Evolutionary conservation across 495 filamentous ascomycete species (phyloP).

Genomic region (Venustampulla echinocandica): DNA sequence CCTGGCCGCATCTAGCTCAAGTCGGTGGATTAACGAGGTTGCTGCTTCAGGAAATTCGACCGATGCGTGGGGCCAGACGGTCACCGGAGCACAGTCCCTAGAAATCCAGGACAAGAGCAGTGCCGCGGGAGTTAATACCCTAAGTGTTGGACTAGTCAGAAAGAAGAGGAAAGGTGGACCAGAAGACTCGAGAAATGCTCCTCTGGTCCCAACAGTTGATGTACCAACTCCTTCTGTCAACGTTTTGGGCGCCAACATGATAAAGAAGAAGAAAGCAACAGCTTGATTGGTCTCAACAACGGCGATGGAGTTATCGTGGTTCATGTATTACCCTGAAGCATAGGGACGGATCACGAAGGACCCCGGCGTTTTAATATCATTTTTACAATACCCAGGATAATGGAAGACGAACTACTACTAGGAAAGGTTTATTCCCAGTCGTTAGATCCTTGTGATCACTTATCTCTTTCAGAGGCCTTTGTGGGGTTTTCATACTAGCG

Average conservation of each 20-base stretch:
- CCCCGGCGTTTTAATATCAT: not conserved
- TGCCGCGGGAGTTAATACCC: constrained; percentile 23
- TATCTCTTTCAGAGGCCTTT: too few species aligned
- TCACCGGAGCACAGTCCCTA: constrained; percentile 17
- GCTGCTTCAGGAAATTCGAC: constrained; percentile 38
- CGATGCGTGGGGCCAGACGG: constrained; percentile 19
- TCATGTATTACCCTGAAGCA: not conserved
- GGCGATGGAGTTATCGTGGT: not conserved
- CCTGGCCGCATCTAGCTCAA: constrained; percentile 60
- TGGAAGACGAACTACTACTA: constrained; percentile 1
- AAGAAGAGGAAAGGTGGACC: constrained; percentile 26
- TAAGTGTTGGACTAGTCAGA: constrained; percentile 23
- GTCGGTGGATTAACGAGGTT: constrained; percentile 56
- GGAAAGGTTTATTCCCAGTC: not conserved
- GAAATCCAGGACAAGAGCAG: constrained; percentile 8
- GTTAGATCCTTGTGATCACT: too few species aligned
- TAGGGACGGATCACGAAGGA: not conserved
- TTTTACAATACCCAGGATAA: constrained; percentile 16
- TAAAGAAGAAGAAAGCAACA: constrained; percentile 68
- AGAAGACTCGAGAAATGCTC: constrained; percentile 5
- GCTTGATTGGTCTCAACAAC: too few species aligned
- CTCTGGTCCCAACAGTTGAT: not conserved
- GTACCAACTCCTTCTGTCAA: constrained; percentile 37
- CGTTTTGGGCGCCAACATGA: constrained; percentile 46
- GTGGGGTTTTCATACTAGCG: too few species aligned